Evolutionary conservation across 1,139 yeast genomes (phyloP).

Genomic region (Nakaseomyces bracarensis): DNA sequence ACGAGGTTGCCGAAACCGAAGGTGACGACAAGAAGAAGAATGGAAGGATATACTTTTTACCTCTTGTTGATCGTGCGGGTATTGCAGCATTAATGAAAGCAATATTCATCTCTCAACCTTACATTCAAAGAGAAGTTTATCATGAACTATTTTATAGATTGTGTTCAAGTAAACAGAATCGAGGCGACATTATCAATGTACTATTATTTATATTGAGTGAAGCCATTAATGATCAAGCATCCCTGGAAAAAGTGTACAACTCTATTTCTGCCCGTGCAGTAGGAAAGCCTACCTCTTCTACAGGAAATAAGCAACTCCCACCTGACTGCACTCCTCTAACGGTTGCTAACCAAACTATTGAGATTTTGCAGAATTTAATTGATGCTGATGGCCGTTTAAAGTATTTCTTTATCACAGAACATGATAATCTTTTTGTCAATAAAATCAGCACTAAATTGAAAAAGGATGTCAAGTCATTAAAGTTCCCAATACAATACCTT

Average conservation of each 20-base stretch:
- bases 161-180: constrained; percentile 69
- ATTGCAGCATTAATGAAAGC: constrained; percentile 65
- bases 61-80: constrained; percentile 69
- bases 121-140: constrained; percentile 54
- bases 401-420: constrained; percentile 73
- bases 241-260: constrained; percentile 58
- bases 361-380: constrained; percentile 62
- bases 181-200: constrained; percentile 68
- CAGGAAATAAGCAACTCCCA: constrained; percentile 38
- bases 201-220: constrained; percentile 66
- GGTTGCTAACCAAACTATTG: constrained; percentile 72
- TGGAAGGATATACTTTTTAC: constrained; percentile 45
- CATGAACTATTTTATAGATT: constrained; percentile 60
- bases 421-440: constrained; percentile 52
- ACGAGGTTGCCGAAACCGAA: not conserved
- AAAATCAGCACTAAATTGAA: constrained; percentile 32
- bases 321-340: constrained; percentile 57
- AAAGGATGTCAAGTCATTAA: constrained; percentile 37
- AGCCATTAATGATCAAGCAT: constrained; percentile 52
- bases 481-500: constrained; percentile 66
- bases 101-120: constrained; percentile 65
- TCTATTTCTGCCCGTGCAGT: constrained; percentile 41
- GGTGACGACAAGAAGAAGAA: constrained; percentile 28
- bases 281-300: constrained; percentile 18
- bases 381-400: constrained; percentile 64